These are phyloP conservation scores for Candida tetrigidarum DNA, from an alignment of 1,139 yeast genomes.

Conservation along the genomic window DNA sequence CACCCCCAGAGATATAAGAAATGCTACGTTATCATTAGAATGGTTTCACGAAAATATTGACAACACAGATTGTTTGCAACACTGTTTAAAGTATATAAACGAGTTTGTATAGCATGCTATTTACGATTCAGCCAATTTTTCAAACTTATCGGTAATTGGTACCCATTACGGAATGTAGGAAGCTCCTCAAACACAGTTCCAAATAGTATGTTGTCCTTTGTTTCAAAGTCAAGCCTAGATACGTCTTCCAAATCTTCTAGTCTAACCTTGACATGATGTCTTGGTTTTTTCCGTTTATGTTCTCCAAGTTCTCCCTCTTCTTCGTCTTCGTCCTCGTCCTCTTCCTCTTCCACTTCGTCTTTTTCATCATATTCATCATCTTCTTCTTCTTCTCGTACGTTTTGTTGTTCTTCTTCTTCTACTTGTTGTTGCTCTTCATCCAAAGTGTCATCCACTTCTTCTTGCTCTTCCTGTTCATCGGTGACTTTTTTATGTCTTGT, in stretches of 20 bases:
- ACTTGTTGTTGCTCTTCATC: not conserved
- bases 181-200: constrained; percentile 15
- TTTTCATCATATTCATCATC: too few species aligned
- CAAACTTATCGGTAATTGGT: constrained; percentile 15
- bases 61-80: not conserved
- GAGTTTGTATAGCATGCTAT: constrained; percentile 5
- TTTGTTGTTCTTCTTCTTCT: not conserved
- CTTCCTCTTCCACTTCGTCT: not conserved
- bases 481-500: not conserved
- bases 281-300: not conserved
- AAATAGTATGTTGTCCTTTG: constrained; percentile 9
- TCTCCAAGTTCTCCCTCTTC: not conserved
- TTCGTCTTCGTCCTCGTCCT: not conserved
- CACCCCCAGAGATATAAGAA: constrained; percentile 11
- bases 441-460: not conserved
- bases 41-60: constrained; percentile 13
- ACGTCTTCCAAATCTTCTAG: constrained; percentile 13
- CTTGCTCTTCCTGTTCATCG: not conserved
- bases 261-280: not conserved
- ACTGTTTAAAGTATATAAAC: constrained; percentile 4
- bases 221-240: constrained; percentile 7
- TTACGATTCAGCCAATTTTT: constrained; percentile 6
- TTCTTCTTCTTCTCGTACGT: not conserved
- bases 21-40: constrained; percentile 5
- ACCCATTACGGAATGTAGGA: constrained; percentile 14